Base-by-base conservation (phyloP, 441 rosid genomes). In the Codiaeum variegatum region DNA sequence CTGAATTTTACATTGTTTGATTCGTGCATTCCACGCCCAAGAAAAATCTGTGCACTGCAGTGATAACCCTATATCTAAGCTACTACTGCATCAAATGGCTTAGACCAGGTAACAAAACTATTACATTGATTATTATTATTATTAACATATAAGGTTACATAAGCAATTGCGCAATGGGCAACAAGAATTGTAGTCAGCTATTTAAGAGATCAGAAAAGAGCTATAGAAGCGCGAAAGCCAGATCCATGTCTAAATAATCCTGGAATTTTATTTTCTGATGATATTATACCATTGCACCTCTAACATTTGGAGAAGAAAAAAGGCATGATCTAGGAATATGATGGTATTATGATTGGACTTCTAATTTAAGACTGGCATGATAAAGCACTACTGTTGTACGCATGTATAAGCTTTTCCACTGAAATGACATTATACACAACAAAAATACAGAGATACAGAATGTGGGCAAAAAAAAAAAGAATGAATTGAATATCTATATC, bases 401-500 rank as follows among this genome's bases (percentile, higher is more conserved):
- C 46, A 52, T 42, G 62, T 73, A 67, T 79, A 60, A 4, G 60
- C 62, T 75, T 66, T 73, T 56, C 54, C 29, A 19, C 62, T 47
- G 42, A 62, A 71, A 44, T 74, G 56, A 71, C 67, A 73, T 75
- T 79, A 80, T 78, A 86, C 82, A 77, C 73, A 70, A 77, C 46
- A 42, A 68, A 66, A 68, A 46, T 76, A 75, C 80, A 81, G 32
- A 64, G 58, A 65, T 82, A 86, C 79, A 58, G 51, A 8, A 66
- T 23, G 73, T 44, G 73, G 72, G 76, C 73, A 18, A 23, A 84
- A 82, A 86, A 85, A 85, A 82, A 86, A 85, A 71, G 81, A 86
- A 85, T 31, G 64, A 60, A 60, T 81, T 75, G 74, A 72, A 67
- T 72, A 54, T 52, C 66, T 24, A 69, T 18, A 44, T 77, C 28